Conservation (phyloP, 768 basidiomycete species). For the Candolleomyces efflorescens region DNA sequence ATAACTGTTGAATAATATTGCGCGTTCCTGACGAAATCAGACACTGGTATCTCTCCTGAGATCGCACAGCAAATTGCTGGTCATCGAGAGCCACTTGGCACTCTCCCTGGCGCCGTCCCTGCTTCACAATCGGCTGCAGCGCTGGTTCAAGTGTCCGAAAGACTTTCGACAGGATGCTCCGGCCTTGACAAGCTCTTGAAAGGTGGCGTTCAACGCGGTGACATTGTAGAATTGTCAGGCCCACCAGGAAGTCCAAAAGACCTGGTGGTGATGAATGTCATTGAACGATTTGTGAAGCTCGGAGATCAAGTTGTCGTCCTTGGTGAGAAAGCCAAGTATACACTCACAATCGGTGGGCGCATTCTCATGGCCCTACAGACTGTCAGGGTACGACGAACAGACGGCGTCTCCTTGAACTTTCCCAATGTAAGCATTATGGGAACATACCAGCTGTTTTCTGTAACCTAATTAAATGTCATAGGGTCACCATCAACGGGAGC, state of each 20-base stretch:
- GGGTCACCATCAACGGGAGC: background rate
- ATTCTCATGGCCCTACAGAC: conserved; percentile 28
- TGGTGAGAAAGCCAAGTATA: conserved; percentile 38
- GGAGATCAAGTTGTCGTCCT: conserved; percentile 57
- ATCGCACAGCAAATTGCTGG: conserved; percentile 45
- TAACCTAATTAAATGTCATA: background rate
- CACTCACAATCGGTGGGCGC: conserved; percentile 1
- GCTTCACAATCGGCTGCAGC: conserved; percentile 58
- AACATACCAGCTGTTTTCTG: conserved; percentile 14
- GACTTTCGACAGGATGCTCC: conserved; percentile 38
- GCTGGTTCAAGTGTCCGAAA: conserved; percentile 22
- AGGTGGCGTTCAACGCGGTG: conserved; percentile 59
- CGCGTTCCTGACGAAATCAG: conserved; percentile 28
- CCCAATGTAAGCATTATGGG: conserved; percentile 21
- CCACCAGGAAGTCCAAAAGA: conserved; percentile 73
- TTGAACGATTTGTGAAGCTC: conserved; percentile 40
- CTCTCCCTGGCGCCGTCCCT: conserved; percentile 18
- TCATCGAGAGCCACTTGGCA: conserved; percentile 30
- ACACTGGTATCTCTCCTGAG: conserved; percentile 42
- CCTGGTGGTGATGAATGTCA: conserved; percentile 45
- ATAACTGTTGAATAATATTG: background rate
- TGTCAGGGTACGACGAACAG: conserved; percentile 41
- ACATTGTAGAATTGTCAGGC: conserved; percentile 70
- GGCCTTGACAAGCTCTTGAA: conserved; percentile 56
- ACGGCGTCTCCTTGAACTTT: conserved; percentile 21